Evolutionary conservation across 164 flowering plant genomes (phyloP), one percentile per base, ranked within the genome.

Genomic region (Santalum album): DNA sequence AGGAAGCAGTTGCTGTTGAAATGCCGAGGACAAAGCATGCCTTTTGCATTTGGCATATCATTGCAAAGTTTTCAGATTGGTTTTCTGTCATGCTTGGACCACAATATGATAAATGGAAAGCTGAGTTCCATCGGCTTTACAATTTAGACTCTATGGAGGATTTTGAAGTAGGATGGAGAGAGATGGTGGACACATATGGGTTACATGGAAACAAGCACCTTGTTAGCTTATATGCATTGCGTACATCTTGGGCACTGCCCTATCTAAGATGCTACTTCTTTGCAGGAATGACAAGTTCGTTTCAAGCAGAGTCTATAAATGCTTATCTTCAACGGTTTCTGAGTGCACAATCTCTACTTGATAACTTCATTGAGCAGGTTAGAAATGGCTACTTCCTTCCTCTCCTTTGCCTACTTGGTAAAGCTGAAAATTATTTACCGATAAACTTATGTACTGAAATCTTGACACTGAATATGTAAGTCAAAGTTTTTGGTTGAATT

Each of bases 11-110:
- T 68, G 77, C 82, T 12, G 43, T 39, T 32, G 90, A 80, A 62
- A 69, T 88, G 82, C 84, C 94, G 17, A 56, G 49, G 27, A 78
- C 87, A 12, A 85, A 78, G 55, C 96, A 88, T 59, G 94, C 90
- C 17, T 78, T 88, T 56, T 85, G 85, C 74, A 78, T 88, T 34
- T 81, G 88, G 88, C 84, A 81, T 56, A 81, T 88, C 29, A 60
- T 71, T 53, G 63, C 87, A 10, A 82, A 78, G 66, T 83, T 83
- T 72, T 76, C 89, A 9, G 80, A 79, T 57, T 88, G 90, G 90
- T 86, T 88, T 70, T 75, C 81, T 63, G 63, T 64, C 39, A 64
- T 75, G 38, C 89, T 82, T 34, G 90, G 85, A 23, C 68, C 81
- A 25, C 78, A 61, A 46, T 88, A 85, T 59, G 88, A 81, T 68